These are phyloP conservation scores for Neurospora discreta DNA, from an alignment of 495 filamentous ascomycete genomes.

Conservation along the genomic window DNA sequence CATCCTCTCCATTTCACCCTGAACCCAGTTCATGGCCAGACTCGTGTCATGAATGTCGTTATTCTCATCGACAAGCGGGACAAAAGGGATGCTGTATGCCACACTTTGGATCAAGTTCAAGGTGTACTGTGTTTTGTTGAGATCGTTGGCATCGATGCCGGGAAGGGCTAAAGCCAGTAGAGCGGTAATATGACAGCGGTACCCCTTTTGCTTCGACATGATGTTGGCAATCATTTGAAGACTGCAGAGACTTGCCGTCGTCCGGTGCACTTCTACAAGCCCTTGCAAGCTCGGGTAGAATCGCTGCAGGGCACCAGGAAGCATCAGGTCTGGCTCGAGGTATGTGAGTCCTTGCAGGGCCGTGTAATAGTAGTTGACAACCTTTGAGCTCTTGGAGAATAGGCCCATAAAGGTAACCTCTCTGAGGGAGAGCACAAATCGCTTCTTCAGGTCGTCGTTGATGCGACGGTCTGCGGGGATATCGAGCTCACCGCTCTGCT, in stretches of 20 bases:
- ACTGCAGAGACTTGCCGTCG: slow-evolving; percentile 82
- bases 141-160: slow-evolving; percentile 94
- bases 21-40: slow-evolving; percentile 88
- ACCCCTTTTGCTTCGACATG: slow-evolving; percentile 85
- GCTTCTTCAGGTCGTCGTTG: slow-evolving; percentile 65
- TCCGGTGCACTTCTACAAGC: slow-evolving; percentile 92
- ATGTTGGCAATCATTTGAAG: slow-evolving; percentile 80
- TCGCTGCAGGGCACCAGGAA: slow-evolving; percentile 86
- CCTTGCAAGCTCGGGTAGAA: slow-evolving; percentile 97
- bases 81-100: slow-evolving; percentile 88
- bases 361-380: slow-evolving; percentile 83
- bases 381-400: slow-evolving; percentile 84
- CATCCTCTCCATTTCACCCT: slow-evolving; percentile 84
- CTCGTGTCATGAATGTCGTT: slow-evolving; percentile 62
- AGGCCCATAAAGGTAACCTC: slow-evolving; percentile 98
- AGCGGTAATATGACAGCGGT: slow-evolving; percentile 89
- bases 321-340: slow-evolving; percentile 82
- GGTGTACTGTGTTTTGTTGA: slow-evolving; percentile 91
- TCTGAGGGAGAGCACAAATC: slow-evolving; percentile 82
- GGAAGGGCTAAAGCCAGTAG: slow-evolving; percentile 83
- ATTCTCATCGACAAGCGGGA: slow-evolving; percentile 61
- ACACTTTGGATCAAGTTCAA: slow-evolving; percentile 90
- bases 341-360: slow-evolving; percentile 82
- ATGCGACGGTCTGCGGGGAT: slow-evolving; percentile 68
- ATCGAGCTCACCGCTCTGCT: slow-evolving; percentile 83